Evolutionary conservation across 306 rosid genomes (phyloP).

Genomic region (Sesbania bispinosa): DNA sequence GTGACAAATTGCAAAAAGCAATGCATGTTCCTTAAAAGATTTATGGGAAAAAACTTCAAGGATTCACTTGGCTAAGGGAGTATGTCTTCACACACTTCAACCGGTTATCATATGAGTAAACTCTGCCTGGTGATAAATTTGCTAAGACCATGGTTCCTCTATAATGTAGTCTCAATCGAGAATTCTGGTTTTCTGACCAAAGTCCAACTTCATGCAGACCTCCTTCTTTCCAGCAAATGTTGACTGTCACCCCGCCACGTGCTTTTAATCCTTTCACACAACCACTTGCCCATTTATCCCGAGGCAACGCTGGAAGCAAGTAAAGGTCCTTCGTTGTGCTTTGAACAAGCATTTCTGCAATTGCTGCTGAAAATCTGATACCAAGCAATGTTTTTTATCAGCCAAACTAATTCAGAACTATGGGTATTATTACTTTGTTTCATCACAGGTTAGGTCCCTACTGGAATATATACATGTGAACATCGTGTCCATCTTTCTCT

Average conservation of each 20-base stretch:
- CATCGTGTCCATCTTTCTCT: background rate
- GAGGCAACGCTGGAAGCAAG: conserved; percentile 80
- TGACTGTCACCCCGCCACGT: conserved; percentile 68
- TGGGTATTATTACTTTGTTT: background rate
- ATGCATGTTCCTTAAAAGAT: background rate
- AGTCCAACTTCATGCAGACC: conserved; percentile 67
- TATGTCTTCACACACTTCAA: conserved; percentile 54
- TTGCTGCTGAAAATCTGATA: conserved; percentile 58
- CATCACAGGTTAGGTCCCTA: background rate
- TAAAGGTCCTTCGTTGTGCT: conserved; percentile 67
- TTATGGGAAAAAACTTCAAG: background rate
- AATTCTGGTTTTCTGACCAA: conserved; percentile 52
- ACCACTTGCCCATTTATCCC: conserved; percentile 74
- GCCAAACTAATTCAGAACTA: background rate
- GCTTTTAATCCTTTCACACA: conserved; percentile 85
- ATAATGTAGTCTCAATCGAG: conserved; percentile 45
- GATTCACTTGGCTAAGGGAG: conserved; percentile 33
- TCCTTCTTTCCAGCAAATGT: conserved; percentile 81
- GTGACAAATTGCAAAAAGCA: background rate
- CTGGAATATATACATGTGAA: background rate
- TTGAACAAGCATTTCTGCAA: conserved; percentile 84
- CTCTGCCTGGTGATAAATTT: conserved; percentile 41
- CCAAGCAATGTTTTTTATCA: conserved; percentile 11
- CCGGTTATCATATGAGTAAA: conserved; percentile 53
- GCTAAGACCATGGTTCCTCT: conserved; percentile 43